Base-by-base conservation (phyloP, 345 rosid genomes). In the Salix caprea region DNA sequence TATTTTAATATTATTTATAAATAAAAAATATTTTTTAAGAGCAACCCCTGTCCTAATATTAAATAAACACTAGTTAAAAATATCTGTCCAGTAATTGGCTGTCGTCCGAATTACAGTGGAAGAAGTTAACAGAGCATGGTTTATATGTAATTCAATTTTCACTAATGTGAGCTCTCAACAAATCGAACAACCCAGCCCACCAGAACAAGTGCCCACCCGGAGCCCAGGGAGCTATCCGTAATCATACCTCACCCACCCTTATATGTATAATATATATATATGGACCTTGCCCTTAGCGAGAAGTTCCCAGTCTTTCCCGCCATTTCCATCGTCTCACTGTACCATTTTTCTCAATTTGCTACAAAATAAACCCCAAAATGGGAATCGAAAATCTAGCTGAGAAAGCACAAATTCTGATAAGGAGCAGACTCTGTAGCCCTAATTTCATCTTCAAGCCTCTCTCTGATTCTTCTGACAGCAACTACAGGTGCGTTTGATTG, bases 381-480 rank as follows among this genome's bases (percentile, higher is more conserved):
- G 78, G 78, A 44, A 1, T 21, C 46, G 52, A 78, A 70, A 82
- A 16, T 39, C 62, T 56, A 18, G 78, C 65, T 9, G 73, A 77
- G 65, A 65, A 74, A 32, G 81, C 81, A 7, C 78, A 77, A 60
- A 56, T 1, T 73, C 88, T 95, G 76, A 79, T 95, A 65, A 86
- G 93, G 62, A 80, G 86, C 71, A 85, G 98, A 66, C 91, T 95
- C 77, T 87, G 92, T 67, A 78, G 91, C 77, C 87, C 94, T 67
- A 85, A 61, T 80, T 91, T 85, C 76, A 81, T 91, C 84, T 88
- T 89, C 81, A 90, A 83, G 68, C 83, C 86, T 75, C 87, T 93
- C 75, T 82, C 90, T 3, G 86, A 78, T 60, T 86, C 89, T 15
- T 82, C 97, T 11, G 99, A 91, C 66, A 89, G 88, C 85, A 93